Evolutionary conservation across 345 rosid genomes (phyloP).

Genomic region (Populus simonii): DNA sequence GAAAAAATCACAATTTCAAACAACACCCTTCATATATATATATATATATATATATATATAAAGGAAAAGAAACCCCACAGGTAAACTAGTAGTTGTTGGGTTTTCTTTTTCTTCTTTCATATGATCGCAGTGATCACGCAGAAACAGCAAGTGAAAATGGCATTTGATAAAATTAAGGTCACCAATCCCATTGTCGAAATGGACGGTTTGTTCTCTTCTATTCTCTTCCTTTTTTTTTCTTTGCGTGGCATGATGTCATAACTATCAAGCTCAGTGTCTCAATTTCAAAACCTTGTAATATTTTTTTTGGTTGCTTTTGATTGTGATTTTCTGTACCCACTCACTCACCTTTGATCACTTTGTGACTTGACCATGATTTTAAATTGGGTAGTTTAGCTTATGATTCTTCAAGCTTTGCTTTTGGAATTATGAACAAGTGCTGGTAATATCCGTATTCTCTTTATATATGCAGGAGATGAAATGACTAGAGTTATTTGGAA

Average conservation of each 20-base stretch:
- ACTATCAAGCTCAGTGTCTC: neutral
- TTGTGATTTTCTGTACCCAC: neutral
- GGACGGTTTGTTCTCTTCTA: constrained; percentile 36
- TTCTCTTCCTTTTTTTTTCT: neutral
- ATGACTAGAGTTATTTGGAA: constrained; percentile 34
- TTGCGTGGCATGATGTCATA: neutral
- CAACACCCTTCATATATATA: too few species aligned
- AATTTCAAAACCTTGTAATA: neutral
- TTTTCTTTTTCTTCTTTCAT: neutral
- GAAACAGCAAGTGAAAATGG: constrained; percentile 29
- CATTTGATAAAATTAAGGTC: constrained; percentile 48
- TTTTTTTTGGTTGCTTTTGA: neutral
- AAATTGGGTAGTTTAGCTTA: neutral
- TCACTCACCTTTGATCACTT: neutral
- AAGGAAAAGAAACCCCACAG: too few species aligned
- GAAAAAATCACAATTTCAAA: too few species aligned
- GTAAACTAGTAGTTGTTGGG: too few species aligned
- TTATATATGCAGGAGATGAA: constrained; percentile 25
- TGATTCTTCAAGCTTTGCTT: neutral
- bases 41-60: too few species aligned
- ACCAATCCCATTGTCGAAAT: constrained; percentile 53
- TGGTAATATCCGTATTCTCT: neutral
- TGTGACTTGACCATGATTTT: neutral
- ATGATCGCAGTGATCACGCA: neutral
- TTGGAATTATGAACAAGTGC: neutral